Conservation (phyloP, 2,329 filamentous ascomycete genomes). For the Fusarium goolgardi region DNA sequence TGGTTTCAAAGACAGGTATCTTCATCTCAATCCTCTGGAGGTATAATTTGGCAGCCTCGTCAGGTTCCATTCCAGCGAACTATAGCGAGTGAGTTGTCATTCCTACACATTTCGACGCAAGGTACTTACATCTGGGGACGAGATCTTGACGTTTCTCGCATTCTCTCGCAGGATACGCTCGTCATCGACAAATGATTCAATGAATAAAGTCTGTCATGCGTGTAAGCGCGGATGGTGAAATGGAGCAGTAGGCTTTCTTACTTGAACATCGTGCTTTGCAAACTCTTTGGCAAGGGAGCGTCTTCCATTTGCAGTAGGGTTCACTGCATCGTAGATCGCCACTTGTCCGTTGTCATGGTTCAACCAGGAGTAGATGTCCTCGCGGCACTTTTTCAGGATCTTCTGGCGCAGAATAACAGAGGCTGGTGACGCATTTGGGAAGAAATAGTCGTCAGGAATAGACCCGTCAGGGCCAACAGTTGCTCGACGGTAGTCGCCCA, state of each 20-base stretch:
- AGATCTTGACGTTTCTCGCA: conserved; percentile 96
- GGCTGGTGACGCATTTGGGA: conserved; percentile 89
- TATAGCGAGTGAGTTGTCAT: conserved; percentile 49
- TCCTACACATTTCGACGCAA: neutral
- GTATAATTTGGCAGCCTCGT: conserved; percentile 93
- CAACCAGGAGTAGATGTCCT: conserved; percentile 96
- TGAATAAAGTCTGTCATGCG: conserved; percentile 81
- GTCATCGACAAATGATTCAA: conserved; percentile 95
- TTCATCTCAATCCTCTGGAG: conserved; percentile 88
- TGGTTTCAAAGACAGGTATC: conserved; percentile 96
- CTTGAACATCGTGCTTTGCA: conserved; percentile 95
- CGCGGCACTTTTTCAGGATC: conserved; percentile 95
- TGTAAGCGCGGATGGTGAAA: neutral
- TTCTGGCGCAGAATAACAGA: conserved; percentile 96
- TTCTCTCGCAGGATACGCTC: conserved; percentile 95
- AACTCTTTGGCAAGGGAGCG: conserved; percentile 93
- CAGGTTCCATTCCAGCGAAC: conserved; percentile 91
- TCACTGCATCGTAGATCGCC: conserved; percentile 98
- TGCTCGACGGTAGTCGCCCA: conserved; percentile 94
- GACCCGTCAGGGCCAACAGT: conserved; percentile 85
- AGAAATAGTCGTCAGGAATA: conserved; percentile 97
- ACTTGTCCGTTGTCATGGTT: conserved; percentile 98
- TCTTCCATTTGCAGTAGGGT: conserved; percentile 85
- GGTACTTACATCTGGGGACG: conserved; percentile 83
- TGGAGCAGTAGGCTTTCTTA: conserved; percentile 50